Conservation (phyloP, 306 rosid genomes). For the Trichosanthes cucumerina region DNA sequence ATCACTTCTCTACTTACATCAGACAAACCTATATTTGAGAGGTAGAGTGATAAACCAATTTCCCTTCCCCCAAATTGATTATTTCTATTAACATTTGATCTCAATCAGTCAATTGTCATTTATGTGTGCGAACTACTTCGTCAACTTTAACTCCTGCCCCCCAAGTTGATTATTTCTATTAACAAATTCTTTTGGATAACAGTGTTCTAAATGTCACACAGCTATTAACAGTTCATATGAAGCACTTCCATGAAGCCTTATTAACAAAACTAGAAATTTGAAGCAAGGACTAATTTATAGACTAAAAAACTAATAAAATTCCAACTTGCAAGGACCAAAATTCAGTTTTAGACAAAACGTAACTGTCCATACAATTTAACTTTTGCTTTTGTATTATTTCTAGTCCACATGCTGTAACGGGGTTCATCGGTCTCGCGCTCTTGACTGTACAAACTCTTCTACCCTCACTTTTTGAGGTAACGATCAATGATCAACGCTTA, state of each 20-base stretch:
- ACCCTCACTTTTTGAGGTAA: constrained; percentile 78
- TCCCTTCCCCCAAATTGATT: too few relatives aligned
- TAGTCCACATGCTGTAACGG: constrained; percentile 93
- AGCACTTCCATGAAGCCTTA: not conserved
- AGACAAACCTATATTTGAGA: constrained; percentile 74
- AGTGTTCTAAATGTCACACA: not conserved
- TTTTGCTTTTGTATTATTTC: not conserved
- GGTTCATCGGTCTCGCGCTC: constrained; percentile 62
- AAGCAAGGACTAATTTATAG: not conserved
- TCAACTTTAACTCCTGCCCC: not conserved
- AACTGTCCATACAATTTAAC: not conserved
- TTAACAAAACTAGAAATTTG: not conserved
- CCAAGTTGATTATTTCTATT: not conserved
- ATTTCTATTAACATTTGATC: not conserved
- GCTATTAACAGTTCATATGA: not conserved
- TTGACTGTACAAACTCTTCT: constrained; percentile 66
- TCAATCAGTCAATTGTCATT: not conserved
- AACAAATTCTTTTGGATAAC: not conserved
- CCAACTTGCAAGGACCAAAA: not conserved
- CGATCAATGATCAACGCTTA: not conserved
- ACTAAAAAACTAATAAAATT: not conserved
- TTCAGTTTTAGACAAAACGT: not conserved
- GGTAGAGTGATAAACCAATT: constrained; percentile 24
- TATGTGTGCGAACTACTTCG: not conserved
- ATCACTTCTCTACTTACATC: constrained; percentile 73